phyloP scores from a whole-genome alignment of 2,329 filamentous ascomycete genomes.

The Sporothrix pseudoabietina region DNA sequence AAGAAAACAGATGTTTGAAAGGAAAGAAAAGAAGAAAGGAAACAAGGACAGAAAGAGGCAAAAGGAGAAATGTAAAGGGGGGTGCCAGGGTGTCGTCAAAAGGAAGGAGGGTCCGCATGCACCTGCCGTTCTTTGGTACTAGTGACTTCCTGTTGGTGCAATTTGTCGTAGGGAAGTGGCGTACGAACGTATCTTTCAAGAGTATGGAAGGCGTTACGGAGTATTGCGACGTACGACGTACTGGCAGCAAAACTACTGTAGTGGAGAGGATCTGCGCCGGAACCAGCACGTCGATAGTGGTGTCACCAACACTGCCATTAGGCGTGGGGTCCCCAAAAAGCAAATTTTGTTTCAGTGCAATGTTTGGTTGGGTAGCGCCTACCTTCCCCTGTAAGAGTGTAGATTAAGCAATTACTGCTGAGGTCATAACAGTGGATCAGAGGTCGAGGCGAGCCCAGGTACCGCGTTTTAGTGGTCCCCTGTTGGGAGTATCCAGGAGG shows the following conservation, averaged over 20 bases:
- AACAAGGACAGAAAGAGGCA: slow-evolving; percentile 18
- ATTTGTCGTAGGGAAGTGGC: neutral
- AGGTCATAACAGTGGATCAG: neutral
- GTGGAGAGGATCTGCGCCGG: slow-evolving; percentile 16
- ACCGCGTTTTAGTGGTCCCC: slow-evolving; percentile 6
- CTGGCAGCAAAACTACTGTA: neutral
- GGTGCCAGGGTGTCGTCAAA: slow-evolving; percentile 29
- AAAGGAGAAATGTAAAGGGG: slow-evolving; percentile 24
- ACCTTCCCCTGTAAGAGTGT: neutral
- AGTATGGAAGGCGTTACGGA: neutral
- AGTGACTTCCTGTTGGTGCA: neutral
- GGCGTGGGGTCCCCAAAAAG: slow-evolving; percentile 14
- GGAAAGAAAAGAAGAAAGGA: neutral
- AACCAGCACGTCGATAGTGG: neutral
- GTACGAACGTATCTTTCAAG: neutral
- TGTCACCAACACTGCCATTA: neutral
- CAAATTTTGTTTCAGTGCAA: slow-evolving; percentile 8
- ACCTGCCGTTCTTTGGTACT: slow-evolving; percentile 3
- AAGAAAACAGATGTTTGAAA: neutral
- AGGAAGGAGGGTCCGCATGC: slow-evolving; percentile 9
- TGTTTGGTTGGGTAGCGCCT: neutral
- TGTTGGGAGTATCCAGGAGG: neutral
- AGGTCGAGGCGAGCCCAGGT: neutral
- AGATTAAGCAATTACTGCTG: slow-evolving; percentile 2
- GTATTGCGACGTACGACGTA: too few relatives aligned